A percentile compares a stretch with the other conserved stretches of the same genome.
These are phyloP conservation scores for Trichophyton simii DNA, from an alignment of 2,329 filamentous ascomycete genomes.

Conservation along the genomic window DNA sequence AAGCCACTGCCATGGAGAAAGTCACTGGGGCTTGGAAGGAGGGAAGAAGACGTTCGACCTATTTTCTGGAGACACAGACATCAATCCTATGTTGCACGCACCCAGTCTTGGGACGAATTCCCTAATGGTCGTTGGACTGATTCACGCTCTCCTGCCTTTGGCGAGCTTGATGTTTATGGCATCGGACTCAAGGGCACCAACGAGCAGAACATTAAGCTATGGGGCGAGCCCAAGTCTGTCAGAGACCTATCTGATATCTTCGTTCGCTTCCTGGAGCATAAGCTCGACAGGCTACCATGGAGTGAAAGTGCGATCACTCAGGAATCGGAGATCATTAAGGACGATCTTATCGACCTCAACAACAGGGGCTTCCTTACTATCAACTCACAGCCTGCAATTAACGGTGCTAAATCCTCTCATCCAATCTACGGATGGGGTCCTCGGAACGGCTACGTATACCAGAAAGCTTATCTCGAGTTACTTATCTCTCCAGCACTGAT, in stretches of 20 bases:
- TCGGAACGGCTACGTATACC: constrained; percentile 89
- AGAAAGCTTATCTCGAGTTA: constrained; percentile 93
- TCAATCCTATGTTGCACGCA: constrained; percentile 87
- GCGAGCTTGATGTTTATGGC: constrained; percentile 86
- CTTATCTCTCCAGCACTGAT: constrained; percentile 72
- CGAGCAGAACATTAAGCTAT: constrained; percentile 88
- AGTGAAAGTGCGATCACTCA: constrained; percentile 76
- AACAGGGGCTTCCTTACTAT: constrained; percentile 79
- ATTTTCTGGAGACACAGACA: constrained; percentile 98
- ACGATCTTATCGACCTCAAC: constrained; percentile 71
- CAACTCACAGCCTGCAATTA: constrained; percentile 92
- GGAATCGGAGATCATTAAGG: constrained; percentile 67
- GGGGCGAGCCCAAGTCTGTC: constrained; percentile 72
- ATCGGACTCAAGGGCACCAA: constrained; percentile 90
- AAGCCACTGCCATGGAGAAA: constrained; percentile 94
- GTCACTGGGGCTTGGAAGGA: constrained; percentile 74
- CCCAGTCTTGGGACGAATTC: constrained; percentile 98
- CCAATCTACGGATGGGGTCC: constrained; percentile 89
- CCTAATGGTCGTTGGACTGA: constrained; percentile 98
- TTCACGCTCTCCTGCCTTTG: constrained; percentile 88
- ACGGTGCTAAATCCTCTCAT: constrained; percentile 78
- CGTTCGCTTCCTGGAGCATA: constrained; percentile 68
- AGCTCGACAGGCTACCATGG: constrained; percentile 79
- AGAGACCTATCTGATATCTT: constrained; percentile 75
- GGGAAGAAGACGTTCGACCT: constrained; percentile 88